Evolutionary conservation across 768 basidiomycete genomes (phyloP), one percentile per base, ranked within the genome.

Genomic region (Trametes cingulata): DNA sequence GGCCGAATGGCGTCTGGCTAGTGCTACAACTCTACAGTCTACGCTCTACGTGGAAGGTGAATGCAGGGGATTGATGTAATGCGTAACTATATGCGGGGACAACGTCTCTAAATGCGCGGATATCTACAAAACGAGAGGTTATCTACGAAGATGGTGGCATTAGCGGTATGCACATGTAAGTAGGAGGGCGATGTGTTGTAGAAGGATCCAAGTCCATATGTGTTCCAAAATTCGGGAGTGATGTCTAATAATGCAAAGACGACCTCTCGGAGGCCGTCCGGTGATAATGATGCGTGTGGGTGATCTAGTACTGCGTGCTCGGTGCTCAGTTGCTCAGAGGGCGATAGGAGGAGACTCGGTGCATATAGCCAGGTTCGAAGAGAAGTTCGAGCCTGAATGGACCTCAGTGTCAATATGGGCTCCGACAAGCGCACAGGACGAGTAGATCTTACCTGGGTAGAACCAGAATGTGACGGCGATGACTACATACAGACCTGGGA

Each of bases 401-500:
- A 76, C 22, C 22, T 35, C 17, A 10, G 10, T 33, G 20, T 58
- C 9, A 45, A 29, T 13, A 14, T 13, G 33, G 12, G 10, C 3
- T 5, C 15, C 17, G 36, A 4, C 0, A 43, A n/a, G n/a, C n/a
- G 42, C 37, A 5, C 10, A 12, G 6, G 19, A 36, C 25, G 29
- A 15, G 22, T 49, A n/a, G 13, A 15, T 17, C 29, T 15, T 62
- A 77, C 78, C 78, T 3, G 80, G 81, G 57, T 82, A 82, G 64
- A 75, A 82, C 82, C 82, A 82, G 68, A 82, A 82, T 6, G 76
- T 74, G 36, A 84, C 79, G 24, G 78, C 80, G 58, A 86, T 76
- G 59, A 86, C 83, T 43, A 84, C 68, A 69, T 85, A 86, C 17
- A 85, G 73, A 60, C 80, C 80, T 82, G 4, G 37, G 41, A 9